Conservation (phyloP, 129 eudicot species). For the Escallonia herrerae region DNA sequence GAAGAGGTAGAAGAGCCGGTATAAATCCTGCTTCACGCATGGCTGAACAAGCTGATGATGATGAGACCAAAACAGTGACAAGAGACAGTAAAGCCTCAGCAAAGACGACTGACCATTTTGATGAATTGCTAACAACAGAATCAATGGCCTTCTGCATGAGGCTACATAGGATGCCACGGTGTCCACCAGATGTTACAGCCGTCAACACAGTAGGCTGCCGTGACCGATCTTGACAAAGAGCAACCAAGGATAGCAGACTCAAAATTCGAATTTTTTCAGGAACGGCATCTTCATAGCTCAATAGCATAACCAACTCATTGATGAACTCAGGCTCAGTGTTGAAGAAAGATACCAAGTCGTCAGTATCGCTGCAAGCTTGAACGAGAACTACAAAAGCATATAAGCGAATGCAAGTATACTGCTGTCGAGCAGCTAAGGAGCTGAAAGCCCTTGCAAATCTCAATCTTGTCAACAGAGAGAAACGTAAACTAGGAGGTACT, state of each 20-base stretch:
- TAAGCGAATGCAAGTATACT: conserved; percentile 79
- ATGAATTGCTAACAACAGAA: conserved; percentile 56
- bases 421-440: conserved; percentile 64
- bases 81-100: conserved; percentile 91
- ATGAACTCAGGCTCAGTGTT: conserved; percentile 95
- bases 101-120: conserved; percentile 80
- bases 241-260: conserved; percentile 71
- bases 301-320: conserved; percentile 74
- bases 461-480: conserved; percentile 84
- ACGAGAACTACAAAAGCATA: conserved; percentile 89
- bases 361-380: conserved; percentile 79
- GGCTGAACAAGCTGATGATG: conserved; percentile 97
- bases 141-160: conserved; percentile 98
- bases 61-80: conserved; percentile 82
- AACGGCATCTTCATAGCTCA: conserved; percentile 89
- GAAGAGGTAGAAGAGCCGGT: conserved; percentile 92
- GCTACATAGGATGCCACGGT: conserved; percentile 94
- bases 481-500: conserved; percentile 72
- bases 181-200: conserved; percentile 99
- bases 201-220: conserved; percentile 85
- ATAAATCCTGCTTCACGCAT: conserved; percentile 99
- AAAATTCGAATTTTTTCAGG: conserved; percentile 78
- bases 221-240: conserved; percentile 91
- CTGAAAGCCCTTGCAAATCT: conserved; percentile 90
- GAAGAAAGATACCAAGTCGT: conserved; percentile 73